phyloP scores from a whole-genome alignment of 345 rosid species.

The Litchi chinensis region DNA sequence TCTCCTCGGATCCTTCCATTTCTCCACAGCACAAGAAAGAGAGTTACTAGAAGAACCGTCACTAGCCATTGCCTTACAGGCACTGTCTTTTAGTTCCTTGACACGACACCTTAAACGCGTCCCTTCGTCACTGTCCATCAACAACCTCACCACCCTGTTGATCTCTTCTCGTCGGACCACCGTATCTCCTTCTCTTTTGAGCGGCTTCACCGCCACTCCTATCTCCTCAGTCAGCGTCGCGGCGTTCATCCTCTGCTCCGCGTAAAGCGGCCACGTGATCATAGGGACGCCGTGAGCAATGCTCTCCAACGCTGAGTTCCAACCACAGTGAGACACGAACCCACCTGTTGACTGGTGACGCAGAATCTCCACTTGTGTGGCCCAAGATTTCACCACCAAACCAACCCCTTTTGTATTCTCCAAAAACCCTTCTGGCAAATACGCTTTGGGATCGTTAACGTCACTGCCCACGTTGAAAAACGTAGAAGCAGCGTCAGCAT shows the following conservation, averaged over 20 bases:
- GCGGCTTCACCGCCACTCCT: slow-evolving; percentile 35
- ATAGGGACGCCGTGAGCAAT: slow-evolving; percentile 43
- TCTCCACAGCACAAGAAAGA: slow-evolving; percentile 11
- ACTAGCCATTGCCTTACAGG: slow-evolving; percentile 19
- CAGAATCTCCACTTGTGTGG: slow-evolving; percentile 41
- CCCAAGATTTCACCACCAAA: slow-evolving; percentile 36
- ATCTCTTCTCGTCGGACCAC: slow-evolving; percentile 42
- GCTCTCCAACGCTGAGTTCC: slow-evolving; percentile 54
- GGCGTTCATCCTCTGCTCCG: slow-evolving; percentile 54
- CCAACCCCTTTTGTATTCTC: slow-evolving; percentile 35
- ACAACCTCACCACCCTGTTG: slow-evolving; percentile 30
- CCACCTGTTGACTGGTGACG: slow-evolving; percentile 43
- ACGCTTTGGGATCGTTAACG: slow-evolving; percentile 29
- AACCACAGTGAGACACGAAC: slow-evolving; percentile 56
- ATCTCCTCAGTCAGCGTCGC: slow-evolving; percentile 39
- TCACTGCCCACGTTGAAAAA: slow-evolving; percentile 25
- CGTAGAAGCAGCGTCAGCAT: slow-evolving; percentile 17
- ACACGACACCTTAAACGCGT: slow-evolving; percentile 26
- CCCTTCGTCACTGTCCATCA: slow-evolving; percentile 41
- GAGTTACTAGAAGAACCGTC: slow-evolving; percentile 35
- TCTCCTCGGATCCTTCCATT: slow-evolving; percentile 13
- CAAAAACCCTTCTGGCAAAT: slow-evolving; percentile 46
- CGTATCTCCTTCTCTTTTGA: not conserved
- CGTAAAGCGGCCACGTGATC: slow-evolving; percentile 55
- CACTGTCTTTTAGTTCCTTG: slow-evolving; percentile 33